Evolutionary conservation across 805 yeast species (phyloP).

Genomic region (Yamadazyma kitorensis): DNA sequence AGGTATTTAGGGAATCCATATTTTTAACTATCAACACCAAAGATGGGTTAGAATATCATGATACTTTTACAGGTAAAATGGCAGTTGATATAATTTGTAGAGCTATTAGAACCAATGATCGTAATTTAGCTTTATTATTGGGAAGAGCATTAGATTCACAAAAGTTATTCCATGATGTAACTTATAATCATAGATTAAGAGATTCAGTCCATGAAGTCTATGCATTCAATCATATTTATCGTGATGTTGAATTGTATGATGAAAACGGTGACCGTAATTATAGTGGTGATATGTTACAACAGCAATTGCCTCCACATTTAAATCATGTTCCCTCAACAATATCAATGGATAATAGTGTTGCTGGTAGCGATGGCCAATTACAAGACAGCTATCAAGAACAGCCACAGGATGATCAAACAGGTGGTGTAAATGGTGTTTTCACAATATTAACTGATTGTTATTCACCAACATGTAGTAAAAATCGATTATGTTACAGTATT

Average conservation of each 20-base stretch:
- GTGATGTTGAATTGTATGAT: constrained; percentile 42
- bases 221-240: constrained; percentile 64
- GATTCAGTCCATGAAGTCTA: constrained; percentile 87
- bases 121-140: constrained; percentile 81
- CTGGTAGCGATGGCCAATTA: no score
- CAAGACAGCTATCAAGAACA: no score
- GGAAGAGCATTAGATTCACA: constrained; percentile 95
- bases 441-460: constrained; percentile 92
- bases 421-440: constrained; percentile 81
- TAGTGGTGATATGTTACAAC: constrained; percentile 14
- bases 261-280: constrained; percentile 19
- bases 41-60: constrained; percentile 88
- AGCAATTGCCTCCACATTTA: constrained; percentile 17
- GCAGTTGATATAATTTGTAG: constrained; percentile 90
- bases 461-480: constrained; percentile 93
- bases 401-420: neutral
- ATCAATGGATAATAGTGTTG: no score
- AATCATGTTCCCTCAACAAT: no score
- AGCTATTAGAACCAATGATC: constrained; percentile 83
- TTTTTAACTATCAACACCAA: constrained; percentile 76
- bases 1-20: constrained; percentile 65
- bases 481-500: constrained; percentile 84
- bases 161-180: constrained; percentile 89
- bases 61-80: constrained; percentile 89
- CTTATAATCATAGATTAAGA: constrained; percentile 88